A percentile compares a stretch with the other conserved stretches of the same genome.
Evolutionary conservation across 352 stramenopile species (phyloP).

Genomic region (Achlya hypogyna): DNA sequence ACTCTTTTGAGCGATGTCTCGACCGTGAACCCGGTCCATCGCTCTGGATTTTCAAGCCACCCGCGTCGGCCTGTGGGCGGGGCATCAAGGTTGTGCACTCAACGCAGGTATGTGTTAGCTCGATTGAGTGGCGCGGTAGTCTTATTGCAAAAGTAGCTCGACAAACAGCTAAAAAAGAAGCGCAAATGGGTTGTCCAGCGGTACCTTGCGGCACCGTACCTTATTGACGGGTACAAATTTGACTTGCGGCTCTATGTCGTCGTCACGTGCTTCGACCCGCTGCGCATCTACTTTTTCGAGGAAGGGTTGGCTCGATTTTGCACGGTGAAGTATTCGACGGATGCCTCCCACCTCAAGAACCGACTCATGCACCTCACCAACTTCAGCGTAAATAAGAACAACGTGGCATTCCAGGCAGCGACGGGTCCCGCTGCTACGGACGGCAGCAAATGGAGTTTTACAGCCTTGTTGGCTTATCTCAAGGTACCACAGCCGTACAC

Average conservation of each 20-base stretch:
- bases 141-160: neutral
- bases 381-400: conserved; percentile 69
- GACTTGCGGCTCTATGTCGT: conserved; percentile 85
- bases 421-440: conserved; percentile 32
- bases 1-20: conserved; percentile 36
- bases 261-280: conserved; percentile 76
- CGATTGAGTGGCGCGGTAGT: too few species aligned
- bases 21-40: conserved; percentile 16
- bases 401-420: conserved; percentile 41
- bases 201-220: conserved; percentile 62
- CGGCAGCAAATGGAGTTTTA: conserved; percentile 63
- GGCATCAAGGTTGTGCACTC: conserved; percentile 69
- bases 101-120: neutral
- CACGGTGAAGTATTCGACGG: conserved; percentile 55
- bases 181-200: conserved; percentile 60
- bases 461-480: conserved; percentile 39
- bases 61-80: conserved; percentile 73
- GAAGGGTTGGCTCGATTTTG: conserved; percentile 81
- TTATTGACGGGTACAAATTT: conserved; percentile 85
- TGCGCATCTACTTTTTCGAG: conserved; percentile 80
- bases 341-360: conserved; percentile 44
- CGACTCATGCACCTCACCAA: conserved; percentile 67
- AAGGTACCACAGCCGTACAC: conserved; percentile 22
- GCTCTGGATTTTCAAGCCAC: conserved; percentile 86
- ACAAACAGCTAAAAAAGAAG: conserved; percentile 23